Evolutionary conservation across 23 red algal genomes (phyloP).

Genomic region (Cyanidium caldarium): DNA sequence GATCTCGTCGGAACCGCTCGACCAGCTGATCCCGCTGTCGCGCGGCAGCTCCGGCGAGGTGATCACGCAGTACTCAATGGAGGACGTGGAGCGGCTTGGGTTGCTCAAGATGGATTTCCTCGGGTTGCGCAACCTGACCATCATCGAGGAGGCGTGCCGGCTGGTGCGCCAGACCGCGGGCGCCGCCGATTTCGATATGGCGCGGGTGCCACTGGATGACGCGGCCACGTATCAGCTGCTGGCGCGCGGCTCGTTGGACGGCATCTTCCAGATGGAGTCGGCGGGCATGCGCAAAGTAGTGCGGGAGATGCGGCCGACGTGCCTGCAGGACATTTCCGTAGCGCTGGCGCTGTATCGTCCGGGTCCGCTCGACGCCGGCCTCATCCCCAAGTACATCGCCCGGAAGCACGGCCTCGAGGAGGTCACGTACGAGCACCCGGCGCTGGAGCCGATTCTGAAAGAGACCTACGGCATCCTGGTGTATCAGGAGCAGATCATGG

Average conservation of each 20-base stretch:
- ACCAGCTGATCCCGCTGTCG: constrained; percentile 57
- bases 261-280: constrained; percentile 92
- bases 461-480: constrained; percentile 93
- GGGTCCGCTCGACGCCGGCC: constrained; percentile 84
- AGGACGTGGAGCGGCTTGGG: constrained; percentile 84
- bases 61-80: constrained; percentile 96
- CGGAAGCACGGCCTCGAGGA: constrained; percentile 55
- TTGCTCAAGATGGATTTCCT: constrained; percentile 98
- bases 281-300: constrained; percentile 75
- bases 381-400: constrained; percentile 71
- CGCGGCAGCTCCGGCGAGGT: constrained; percentile 72
- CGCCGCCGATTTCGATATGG: constrained; percentile 40
- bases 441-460: constrained; percentile 62
- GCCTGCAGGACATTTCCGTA: constrained; percentile 73
- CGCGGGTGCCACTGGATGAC: constrained; percentile 46
- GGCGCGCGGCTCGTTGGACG: constrained; percentile 48
- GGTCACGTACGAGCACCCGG: constrained; percentile 49
- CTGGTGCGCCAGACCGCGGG: neutral
- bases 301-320: constrained; percentile 57
- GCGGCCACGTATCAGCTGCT: constrained; percentile 58
- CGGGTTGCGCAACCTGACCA: constrained; percentile 58
- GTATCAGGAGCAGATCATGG: constrained; percentile 99
- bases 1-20: constrained; percentile 58
- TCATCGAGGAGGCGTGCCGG: constrained; percentile 51
- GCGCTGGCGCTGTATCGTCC: constrained; percentile 89